Percentiles rank a stretch among this genome's conserved stretches.
Evolutionary conservation across 2,329 filamentous ascomycete genomes (phyloP).

Genomic region (Berkeleyomyces rouxiae): DNA sequence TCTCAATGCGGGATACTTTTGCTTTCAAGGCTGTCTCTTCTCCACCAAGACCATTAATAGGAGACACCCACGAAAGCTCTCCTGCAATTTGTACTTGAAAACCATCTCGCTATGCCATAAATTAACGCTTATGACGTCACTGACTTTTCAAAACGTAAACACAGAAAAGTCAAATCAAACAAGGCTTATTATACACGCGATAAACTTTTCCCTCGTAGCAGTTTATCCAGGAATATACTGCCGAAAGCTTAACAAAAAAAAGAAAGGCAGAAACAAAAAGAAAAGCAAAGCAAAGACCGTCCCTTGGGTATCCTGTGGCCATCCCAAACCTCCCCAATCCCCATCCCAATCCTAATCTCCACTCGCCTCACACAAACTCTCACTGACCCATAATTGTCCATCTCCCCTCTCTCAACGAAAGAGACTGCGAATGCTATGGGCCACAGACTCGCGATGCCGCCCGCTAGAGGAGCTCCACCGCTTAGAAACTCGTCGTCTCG

Average conservation of each 20-base stretch:
- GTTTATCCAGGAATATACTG: neutral
- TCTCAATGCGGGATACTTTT: too few relatives aligned
- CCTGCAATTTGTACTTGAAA: too few relatives aligned
- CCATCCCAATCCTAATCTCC: neutral
- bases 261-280: neutral
- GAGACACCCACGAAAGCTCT: too few relatives aligned
- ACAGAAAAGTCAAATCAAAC: too few relatives aligned
- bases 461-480: conserved; percentile 10
- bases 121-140: too few relatives aligned
- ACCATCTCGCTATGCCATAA: too few relatives aligned
- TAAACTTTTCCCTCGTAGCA: neutral
- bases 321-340: neutral
- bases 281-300: neutral
- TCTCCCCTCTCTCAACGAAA: conserved; percentile 7
- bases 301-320: neutral
- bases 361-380: neutral
- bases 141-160: too few relatives aligned
- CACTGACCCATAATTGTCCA: neutral
- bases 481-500: conserved; percentile 6
- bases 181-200: too few relatives aligned
- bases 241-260: neutral
- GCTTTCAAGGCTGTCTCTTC: neutral
- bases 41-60: neutral
- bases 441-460: conserved; percentile 11
- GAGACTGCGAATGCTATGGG: conserved; percentile 9